phyloP scores from a whole-genome alignment of 495 filamentous ascomycete species.

The Penicillium angulare region DNA sequence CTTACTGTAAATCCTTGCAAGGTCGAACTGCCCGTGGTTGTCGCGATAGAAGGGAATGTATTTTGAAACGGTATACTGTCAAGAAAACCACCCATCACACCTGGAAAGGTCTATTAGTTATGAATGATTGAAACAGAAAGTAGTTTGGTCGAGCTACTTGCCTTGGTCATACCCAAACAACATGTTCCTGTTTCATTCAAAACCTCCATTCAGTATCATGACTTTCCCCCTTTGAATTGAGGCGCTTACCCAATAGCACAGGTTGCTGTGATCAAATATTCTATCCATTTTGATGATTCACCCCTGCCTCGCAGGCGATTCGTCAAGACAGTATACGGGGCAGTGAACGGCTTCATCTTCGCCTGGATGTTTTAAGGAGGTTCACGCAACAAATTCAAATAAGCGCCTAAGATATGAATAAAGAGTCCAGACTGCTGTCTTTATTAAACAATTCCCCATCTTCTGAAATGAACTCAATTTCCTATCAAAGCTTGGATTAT shows the following conservation, averaged over 20 bases:
- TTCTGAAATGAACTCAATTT: too few species aligned
- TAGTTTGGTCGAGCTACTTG: too few species aligned
- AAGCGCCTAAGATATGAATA: background rate
- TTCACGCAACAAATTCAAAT: background rate
- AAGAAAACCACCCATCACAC: background rate
- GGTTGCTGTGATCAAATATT: conserved; percentile 3
- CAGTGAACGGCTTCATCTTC: conserved; percentile 1
- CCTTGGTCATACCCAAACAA: background rate
- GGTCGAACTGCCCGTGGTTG: background rate
- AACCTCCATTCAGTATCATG: background rate
- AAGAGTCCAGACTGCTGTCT: too few species aligned
- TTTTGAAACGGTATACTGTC: background rate
- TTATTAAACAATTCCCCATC: too few species aligned
- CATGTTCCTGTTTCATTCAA: background rate
- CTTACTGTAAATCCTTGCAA: background rate
- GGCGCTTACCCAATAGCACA: background rate
- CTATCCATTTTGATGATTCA: background rate
- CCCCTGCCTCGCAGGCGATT: background rate
- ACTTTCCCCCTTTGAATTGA: background rate
- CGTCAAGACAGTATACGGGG: background rate
- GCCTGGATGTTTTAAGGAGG: background rate
- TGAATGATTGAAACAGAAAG: background rate
- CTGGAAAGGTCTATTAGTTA: background rate
- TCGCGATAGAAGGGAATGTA: background rate
- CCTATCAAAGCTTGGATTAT: too few species aligned